A percentile compares a stretch with the other conserved stretches of the same genome.
These are phyloP conservation scores for Rutstroemia sp. DNA, from an alignment of 2,329 filamentous ascomycete species.

Conservation along the genomic window DNA sequence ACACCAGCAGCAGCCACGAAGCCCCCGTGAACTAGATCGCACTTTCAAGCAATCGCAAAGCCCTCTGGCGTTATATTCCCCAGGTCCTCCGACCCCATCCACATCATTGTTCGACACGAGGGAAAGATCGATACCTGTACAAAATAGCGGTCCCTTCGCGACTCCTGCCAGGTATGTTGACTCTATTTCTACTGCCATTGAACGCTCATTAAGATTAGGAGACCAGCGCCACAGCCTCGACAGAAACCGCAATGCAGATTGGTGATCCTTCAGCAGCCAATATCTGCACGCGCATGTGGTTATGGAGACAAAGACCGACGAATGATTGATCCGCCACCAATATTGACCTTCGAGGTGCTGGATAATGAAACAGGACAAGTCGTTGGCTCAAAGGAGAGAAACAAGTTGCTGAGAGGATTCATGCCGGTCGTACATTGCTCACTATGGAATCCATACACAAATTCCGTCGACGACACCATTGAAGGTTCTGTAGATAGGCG, in stretches of 20 bases:
- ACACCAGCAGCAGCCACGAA: constrained; percentile 2
- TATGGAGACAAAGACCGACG: constrained; percentile 77
- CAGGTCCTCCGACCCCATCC: neutral
- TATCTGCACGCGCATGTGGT: constrained; percentile 71
- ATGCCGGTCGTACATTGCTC: constrained; percentile 57
- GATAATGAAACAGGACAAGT: constrained; percentile 3
- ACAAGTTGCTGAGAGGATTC: neutral
- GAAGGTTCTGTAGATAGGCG: constrained; percentile 53
- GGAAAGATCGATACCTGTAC: constrained; percentile 2
- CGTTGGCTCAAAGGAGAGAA: neutral
- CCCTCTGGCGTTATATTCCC: neutral
- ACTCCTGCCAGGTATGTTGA: constrained; percentile 4
- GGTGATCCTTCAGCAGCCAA: constrained; percentile 54
- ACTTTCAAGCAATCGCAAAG: constrained; percentile 5
- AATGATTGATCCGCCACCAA: constrained; percentile 77
- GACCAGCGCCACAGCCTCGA: neutral
- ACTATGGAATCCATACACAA: constrained; percentile 63
- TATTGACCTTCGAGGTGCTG: constrained; percentile 42
- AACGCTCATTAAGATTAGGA: constrained; percentile 2
- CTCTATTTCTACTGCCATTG: neutral
- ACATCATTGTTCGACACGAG: neutral
- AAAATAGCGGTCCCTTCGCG: constrained; percentile 5
- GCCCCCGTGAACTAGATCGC: constrained; percentile 4
- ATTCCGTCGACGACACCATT: constrained; percentile 62
- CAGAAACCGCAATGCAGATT: constrained; percentile 4